Percentiles rank a stretch among this genome's conserved stretches.
These are phyloP conservation scores for Lojkania enalia DNA, from an alignment of 2,329 filamentous ascomycete genomes.

Conservation along the genomic window DNA sequence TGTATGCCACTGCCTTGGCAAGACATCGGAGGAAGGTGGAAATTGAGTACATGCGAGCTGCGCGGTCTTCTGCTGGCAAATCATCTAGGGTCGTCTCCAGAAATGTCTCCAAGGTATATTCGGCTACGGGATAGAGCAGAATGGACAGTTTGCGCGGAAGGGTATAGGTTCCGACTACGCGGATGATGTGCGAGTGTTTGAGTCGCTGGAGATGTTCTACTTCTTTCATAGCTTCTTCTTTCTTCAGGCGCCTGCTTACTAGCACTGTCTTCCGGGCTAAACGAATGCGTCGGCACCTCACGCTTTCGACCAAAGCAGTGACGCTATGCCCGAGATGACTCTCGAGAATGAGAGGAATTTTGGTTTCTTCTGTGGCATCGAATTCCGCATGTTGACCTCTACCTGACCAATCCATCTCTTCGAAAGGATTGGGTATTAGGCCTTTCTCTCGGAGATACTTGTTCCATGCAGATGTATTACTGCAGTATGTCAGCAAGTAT, in stretches of 20 bases:
- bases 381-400: conserved; percentile 22
- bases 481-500: too few relatives aligned
- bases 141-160: conserved; percentile 17
- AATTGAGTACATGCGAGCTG: conserved; percentile 1
- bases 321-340: conserved; percentile 11
- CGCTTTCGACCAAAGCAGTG: conserved; percentile 21
- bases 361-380: conserved; percentile 7
- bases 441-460: conserved; percentile 4
- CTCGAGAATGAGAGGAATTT: conserved; percentile 13
- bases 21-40: conserved; percentile 18
- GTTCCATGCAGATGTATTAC: background rate
- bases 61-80: background rate
- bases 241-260: conserved; percentile 15
- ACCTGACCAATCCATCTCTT: conserved; percentile 21
- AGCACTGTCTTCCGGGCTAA: conserved; percentile 25
- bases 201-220: conserved; percentile 23
- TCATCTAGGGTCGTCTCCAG: conserved; percentile 6
- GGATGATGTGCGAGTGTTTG: conserved; percentile 23
- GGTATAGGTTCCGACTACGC: conserved; percentile 23
- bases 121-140: conserved; percentile 24
- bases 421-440: conserved; percentile 14
- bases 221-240: conserved; percentile 22
- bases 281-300: conserved; percentile 18
- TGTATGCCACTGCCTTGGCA: conserved; percentile 13
- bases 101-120: conserved; percentile 22